Conservation (phyloP, 495 filamentous ascomycete species). For the Extremus antarcticus region DNA sequence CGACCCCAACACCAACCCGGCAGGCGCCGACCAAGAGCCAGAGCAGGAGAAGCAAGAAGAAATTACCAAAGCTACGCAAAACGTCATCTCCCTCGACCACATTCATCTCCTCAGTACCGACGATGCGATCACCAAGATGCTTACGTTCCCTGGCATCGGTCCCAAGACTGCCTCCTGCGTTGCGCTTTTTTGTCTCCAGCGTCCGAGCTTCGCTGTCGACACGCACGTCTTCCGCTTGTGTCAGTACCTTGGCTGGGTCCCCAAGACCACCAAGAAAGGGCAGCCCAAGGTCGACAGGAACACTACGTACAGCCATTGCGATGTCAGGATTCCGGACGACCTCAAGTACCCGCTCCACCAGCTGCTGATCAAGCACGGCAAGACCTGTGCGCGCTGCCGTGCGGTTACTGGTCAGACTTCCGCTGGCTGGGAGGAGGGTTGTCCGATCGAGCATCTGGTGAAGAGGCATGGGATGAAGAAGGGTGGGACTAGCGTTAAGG, state of each 20-base stretch:
- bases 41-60: conserved; percentile 39
- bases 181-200: conserved; percentile 41
- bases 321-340: conserved; percentile 69
- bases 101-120: conserved; percentile 55
- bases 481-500: conserved; percentile 16
- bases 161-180: conserved; percentile 83
- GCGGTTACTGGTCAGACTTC: conserved; percentile 36
- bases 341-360: conserved; percentile 85
- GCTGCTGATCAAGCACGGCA: conserved; percentile 78
- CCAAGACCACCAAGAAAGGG: conserved; percentile 24
- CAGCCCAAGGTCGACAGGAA: conserved; percentile 52
- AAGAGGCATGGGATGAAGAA: conserved; percentile 30
- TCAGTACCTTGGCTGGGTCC: conserved; percentile 80
- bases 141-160: conserved; percentile 73
- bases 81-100: conserved; percentile 64
- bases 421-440: conserved; percentile 32
- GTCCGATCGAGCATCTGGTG: conserved; percentile 36
- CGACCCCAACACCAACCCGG: conserved; percentile 18
- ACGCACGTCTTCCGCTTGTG: conserved; percentile 53
- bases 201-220: conserved; percentile 35
- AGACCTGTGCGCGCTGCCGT: conserved; percentile 65
- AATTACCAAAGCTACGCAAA: conserved; percentile 42
- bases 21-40: conserved; percentile 30
- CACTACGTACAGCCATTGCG: conserved; percentile 67
- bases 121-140: conserved; percentile 61